A percentile compares a stretch with the other conserved stretches of the same genome.
phyloP scores from a whole-genome alignment of 768 basidiomycete species.

The Mycena capillaripes region DNA sequence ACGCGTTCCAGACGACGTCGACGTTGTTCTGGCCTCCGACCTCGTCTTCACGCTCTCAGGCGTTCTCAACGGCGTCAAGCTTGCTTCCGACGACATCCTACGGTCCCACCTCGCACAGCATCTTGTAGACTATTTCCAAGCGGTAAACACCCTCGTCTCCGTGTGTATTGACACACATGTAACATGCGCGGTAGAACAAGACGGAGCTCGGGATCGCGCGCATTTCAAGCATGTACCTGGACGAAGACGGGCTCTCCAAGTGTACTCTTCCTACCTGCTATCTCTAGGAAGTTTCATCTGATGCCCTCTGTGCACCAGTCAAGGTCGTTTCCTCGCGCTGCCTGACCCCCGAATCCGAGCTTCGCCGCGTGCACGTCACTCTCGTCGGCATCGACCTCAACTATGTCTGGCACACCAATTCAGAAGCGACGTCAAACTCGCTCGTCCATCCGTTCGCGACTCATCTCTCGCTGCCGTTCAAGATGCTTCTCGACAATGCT shows the following conservation, averaged over 20 bases:
- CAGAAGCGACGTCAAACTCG: constrained; percentile 26
- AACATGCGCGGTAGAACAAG: constrained; percentile 63
- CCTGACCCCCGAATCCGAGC: constrained; percentile 20
- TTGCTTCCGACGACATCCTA: constrained; percentile 56
- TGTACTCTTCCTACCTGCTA: constrained; percentile 46
- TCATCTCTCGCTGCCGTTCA: constrained; percentile 68
- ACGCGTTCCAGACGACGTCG: constrained; percentile 56
- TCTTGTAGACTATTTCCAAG: constrained; percentile 64
- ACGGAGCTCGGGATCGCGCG: constrained; percentile 67
- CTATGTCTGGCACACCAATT: constrained; percentile 51
- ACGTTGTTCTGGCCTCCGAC: constrained; percentile 65
- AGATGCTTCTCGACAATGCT: constrained; percentile 65
- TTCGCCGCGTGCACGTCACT: constrained; percentile 52
- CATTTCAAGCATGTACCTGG: constrained; percentile 67
- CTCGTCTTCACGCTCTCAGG: constrained; percentile 70
- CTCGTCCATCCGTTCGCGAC: constrained; percentile 66
- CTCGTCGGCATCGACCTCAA: constrained; percentile 54
- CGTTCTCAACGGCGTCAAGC: constrained; percentile 57
- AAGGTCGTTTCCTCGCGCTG: constrained; percentile 45
- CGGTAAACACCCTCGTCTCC: constrained; percentile 50
- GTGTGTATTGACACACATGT: constrained; percentile 4
- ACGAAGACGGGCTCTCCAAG: constrained; percentile 58
- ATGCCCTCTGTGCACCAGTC: constrained; percentile 32
- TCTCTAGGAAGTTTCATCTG: not conserved
- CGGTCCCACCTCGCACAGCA: constrained; percentile 65